Conservation (phyloP, 2,329 filamentous ascomycete species). For the Xylariaceae sp. region DNA sequence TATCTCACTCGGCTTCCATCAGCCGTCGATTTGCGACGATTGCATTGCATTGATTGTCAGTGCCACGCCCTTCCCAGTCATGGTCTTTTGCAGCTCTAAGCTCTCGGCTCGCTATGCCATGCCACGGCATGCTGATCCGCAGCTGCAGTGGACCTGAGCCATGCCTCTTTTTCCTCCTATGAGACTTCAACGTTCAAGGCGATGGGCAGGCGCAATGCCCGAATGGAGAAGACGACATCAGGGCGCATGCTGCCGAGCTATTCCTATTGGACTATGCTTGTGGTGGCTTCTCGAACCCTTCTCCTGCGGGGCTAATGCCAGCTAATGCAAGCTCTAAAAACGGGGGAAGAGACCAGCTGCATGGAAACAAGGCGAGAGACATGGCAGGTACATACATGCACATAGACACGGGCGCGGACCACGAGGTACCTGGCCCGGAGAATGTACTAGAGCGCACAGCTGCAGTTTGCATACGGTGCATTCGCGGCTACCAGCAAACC, state of each 20-base stretch:
- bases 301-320: slow-evolving; percentile 23
- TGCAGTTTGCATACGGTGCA: slow-evolving; percentile 9
- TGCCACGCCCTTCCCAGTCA: not conserved
- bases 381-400: not conserved
- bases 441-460: not conserved
- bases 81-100: no score
- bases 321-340: slow-evolving; percentile 25
- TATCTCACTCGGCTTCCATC: not conserved
- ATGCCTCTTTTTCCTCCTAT: no score
- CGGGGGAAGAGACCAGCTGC: slow-evolving; percentile 3
- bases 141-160: no score
- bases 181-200: not conserved
- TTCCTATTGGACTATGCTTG: slow-evolving; percentile 4
- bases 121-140: no score
- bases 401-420: not conserved
- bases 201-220: not conserved
- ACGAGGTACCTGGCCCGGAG: not conserved
- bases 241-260: not conserved
- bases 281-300: slow-evolving; percentile 22
- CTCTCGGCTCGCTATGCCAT: no score
- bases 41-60: slow-evolving; percentile 2
- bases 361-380: not conserved
- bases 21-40: not conserved
- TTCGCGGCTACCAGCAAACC: slow-evolving; percentile 24
- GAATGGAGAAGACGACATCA: slow-evolving; percentile 12